phyloP scores from a whole-genome alignment of 768 basidiomycete genomes.

The Cystofilobasidium bisporidii region DNA sequence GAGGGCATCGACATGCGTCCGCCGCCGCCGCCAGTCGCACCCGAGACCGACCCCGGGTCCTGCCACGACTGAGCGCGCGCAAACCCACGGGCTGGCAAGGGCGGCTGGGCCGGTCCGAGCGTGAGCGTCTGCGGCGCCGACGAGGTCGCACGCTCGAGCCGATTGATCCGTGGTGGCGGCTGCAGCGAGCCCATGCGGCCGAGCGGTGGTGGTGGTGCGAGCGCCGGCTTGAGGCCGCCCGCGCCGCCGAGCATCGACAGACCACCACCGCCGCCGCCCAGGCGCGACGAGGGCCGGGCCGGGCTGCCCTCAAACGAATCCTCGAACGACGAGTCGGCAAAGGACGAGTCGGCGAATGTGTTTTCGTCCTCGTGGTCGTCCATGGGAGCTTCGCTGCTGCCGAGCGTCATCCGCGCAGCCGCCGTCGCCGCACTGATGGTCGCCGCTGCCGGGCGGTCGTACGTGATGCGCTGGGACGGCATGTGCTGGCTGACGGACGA shows the following conservation, averaged over 20 bases:
- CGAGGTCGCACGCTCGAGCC: not conserved
- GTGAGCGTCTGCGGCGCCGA: not conserved
- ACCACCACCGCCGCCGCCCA: not conserved
- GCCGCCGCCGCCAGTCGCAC: not conserved
- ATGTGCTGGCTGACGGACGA: not conserved
- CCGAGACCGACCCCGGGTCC: not conserved
- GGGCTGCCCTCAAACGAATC: slow-evolving; percentile 3
- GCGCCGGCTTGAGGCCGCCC: not conserved
- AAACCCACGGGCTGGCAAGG: not conserved
- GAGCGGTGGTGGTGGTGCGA: not conserved
- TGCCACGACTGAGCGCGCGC: slow-evolving; percentile 4
- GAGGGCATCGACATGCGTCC: not conserved
- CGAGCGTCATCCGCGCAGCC: not conserved
- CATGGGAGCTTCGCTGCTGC: not conserved
- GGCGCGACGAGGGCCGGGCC: not conserved
- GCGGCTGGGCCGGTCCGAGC: not conserved
- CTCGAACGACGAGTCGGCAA: slow-evolving; percentile 6
- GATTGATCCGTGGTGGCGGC: not conserved
- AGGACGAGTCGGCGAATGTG: slow-evolving; percentile 1
- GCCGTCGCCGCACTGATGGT: too few relatives aligned
- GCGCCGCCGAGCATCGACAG: not conserved
- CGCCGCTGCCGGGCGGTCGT: not conserved
- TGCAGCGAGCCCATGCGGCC: not conserved
- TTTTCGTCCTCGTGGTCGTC: slow-evolving; percentile 9
- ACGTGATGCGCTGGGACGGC: not conserved